Conservation (phyloP, 1,139 yeast genomes). For the Pneumocystis sp. region DNA sequence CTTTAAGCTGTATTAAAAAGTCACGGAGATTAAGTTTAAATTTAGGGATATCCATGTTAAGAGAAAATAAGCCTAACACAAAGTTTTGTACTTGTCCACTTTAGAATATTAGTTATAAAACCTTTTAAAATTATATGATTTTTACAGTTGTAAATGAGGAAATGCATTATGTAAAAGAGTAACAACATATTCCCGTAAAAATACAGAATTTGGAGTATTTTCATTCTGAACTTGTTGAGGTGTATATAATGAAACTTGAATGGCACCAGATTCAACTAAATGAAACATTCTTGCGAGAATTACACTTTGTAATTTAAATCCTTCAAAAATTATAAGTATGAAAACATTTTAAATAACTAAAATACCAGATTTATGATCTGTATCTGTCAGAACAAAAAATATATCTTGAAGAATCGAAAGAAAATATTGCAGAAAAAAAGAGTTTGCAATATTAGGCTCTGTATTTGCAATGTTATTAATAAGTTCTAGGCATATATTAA, state of each 20-base stretch:
- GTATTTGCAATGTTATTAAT: slow-evolving; percentile 68
- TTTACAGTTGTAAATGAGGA: slow-evolving; percentile 61
- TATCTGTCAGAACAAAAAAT: slow-evolving; percentile 83
- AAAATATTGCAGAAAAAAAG: slow-evolving; percentile 77
- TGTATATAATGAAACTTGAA: slow-evolving; percentile 62
- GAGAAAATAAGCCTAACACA: slow-evolving; percentile 52
- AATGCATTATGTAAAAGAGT: slow-evolving; percentile 73
- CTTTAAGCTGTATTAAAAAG: slow-evolving; percentile 90
- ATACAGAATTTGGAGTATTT: slow-evolving; percentile 71
- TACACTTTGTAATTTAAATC: slow-evolving; percentile 77
- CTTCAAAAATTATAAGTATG: not conserved
- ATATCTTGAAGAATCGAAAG: slow-evolving; percentile 84
- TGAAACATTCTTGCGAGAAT: slow-evolving; percentile 72
- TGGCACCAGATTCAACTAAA: slow-evolving; percentile 61
- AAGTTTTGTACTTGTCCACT: slow-evolving; percentile 64
- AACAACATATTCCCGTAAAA: slow-evolving; percentile 66
- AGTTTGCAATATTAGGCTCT: slow-evolving; percentile 57
- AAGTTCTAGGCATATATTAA: slow-evolving; percentile 65
- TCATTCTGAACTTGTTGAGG: slow-evolving; percentile 53
- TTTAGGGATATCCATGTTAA: slow-evolving; percentile 57
- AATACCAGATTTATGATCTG: slow-evolving; percentile 79
- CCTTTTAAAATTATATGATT: not conserved
- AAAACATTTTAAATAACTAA: not conserved
- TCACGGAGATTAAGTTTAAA: slow-evolving; percentile 84
- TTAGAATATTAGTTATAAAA: not conserved